These are phyloP conservation scores for Aspergillus sp. DNA, from an alignment of 2,329 filamentous ascomycete species.

Conservation along the genomic window DNA sequence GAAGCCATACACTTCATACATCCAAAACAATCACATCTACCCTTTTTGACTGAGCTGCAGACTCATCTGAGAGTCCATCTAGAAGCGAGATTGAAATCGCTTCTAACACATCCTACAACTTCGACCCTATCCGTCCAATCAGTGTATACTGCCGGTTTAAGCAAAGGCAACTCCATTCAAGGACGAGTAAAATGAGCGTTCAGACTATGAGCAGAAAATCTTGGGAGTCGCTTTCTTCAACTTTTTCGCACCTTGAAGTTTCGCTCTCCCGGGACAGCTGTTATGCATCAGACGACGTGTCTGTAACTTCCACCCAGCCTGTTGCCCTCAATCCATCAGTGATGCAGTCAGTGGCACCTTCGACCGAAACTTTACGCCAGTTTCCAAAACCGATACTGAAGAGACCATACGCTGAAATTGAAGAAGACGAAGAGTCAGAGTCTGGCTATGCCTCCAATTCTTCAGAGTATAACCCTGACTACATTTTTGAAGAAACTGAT, in stretches of 20 bases:
- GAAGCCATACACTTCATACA: slow-evolving; percentile 26
- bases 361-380: slow-evolving; percentile 22
- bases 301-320: slow-evolving; percentile 31
- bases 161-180: not conserved
- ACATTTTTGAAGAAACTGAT: slow-evolving; percentile 21
- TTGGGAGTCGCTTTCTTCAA: slow-evolving; percentile 40
- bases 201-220: slow-evolving; percentile 28
- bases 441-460: slow-evolving; percentile 40
- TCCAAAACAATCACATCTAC: slow-evolving; percentile 10
- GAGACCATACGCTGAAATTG: slow-evolving; percentile 27
- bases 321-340: slow-evolving; percentile 22
- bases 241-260: slow-evolving; percentile 36
- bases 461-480: slow-evolving; percentile 22
- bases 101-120: not conserved
- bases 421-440: slow-evolving; percentile 31
- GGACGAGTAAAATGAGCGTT: slow-evolving; percentile 25
- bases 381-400: slow-evolving; percentile 37
- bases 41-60: slow-evolving; percentile 7
- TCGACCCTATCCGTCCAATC: not conserved
- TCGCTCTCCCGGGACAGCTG: slow-evolving; percentile 41
- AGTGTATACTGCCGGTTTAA: not conserved
- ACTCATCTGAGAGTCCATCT: not conserved
- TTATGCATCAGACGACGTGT: slow-evolving; percentile 40
- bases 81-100: slow-evolving; percentile 3
- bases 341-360: slow-evolving; percentile 22